Evolutionary conservation across 495 filamentous ascomycete genomes (phyloP).

Genomic region (Chaetomidium leptoderma): DNA sequence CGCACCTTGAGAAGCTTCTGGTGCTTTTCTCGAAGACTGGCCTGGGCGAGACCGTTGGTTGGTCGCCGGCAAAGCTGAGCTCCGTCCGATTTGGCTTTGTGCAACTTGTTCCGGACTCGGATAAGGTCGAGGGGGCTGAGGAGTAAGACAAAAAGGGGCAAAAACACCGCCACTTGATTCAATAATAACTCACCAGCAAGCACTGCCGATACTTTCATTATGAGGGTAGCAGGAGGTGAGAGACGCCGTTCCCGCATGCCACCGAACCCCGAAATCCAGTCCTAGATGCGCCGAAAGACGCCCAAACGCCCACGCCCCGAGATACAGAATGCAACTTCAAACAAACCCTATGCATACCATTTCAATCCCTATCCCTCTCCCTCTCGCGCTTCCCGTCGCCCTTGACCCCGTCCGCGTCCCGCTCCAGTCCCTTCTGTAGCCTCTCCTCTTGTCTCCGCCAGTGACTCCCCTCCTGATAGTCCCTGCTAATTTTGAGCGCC

Average conservation of each 20-base stretch:
- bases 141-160: no score
- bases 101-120: no score
- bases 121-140: no score
- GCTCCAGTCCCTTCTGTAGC: constrained; percentile 53
- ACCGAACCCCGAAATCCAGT: neutral
- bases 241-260: neutral
- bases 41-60: neutral
- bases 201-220: no score
- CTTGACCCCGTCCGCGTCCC: constrained; percentile 31
- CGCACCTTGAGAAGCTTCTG: neutral
- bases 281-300: neutral
- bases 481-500: constrained; percentile 81
- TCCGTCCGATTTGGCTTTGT: no score
- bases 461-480: constrained; percentile 81
- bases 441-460: constrained; percentile 71
- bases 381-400: constrained; percentile 3
- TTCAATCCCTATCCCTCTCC: constrained; percentile 3
- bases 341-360: neutral
- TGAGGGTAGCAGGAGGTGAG: no score
- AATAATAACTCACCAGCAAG: no score
- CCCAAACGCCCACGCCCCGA: neutral
- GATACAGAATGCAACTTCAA: neutral
- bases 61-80: neutral
- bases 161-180: no score
- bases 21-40: constrained; percentile 1